Conservation (phyloP, 2,329 filamentous ascomycete genomes). For the Thielaviopsis ethacetica region DNA sequence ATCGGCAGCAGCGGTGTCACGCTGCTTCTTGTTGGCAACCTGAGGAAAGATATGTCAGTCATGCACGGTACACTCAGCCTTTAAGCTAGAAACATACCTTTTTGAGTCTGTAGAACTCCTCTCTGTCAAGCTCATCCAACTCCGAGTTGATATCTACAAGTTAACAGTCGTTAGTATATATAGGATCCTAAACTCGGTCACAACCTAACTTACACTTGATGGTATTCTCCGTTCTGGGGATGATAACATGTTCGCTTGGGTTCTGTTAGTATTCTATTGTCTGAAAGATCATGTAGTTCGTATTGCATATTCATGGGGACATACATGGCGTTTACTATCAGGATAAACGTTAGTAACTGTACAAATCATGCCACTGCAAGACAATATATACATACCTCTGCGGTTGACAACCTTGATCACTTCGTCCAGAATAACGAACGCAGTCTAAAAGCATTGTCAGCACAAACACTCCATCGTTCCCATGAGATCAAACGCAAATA, state of each 20-base stretch:
- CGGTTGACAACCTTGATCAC: slow-evolving; percentile 99
- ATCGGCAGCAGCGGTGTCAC: slow-evolving; percentile 55
- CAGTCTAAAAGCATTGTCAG: slow-evolving; percentile 42
- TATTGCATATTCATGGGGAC: slow-evolving; percentile 17
- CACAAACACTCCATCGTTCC: not conserved
- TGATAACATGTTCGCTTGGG: slow-evolving; percentile 74
- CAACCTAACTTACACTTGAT: slow-evolving; percentile 59
- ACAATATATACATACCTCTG: slow-evolving; percentile 42
- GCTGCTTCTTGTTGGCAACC: slow-evolving; percentile 70
- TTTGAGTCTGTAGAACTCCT: slow-evolving; percentile 95
- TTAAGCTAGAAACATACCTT: slow-evolving; percentile 33
- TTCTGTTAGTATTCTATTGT: not conserved
- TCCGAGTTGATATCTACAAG: slow-evolving; percentile 85
- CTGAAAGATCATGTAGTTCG: not conserved
- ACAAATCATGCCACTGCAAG: not conserved
- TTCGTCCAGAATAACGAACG: slow-evolving; percentile 94
- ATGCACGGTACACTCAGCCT: not conserved
- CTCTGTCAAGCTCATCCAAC: slow-evolving; percentile 88
- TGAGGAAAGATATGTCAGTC: slow-evolving; percentile 14
- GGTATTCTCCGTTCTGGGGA: slow-evolving; percentile 96
- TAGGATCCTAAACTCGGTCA: not conserved
- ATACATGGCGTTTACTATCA: slow-evolving; percentile 76
- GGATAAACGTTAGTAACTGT: slow-evolving; percentile 14
- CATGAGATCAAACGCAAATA: not conserved
- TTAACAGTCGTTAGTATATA: not conserved